Percentiles rank a stretch among this genome's conserved stretches.
phyloP scores from a whole-genome alignment of 805 yeast species.

The Metschnikowia dekortorum region DNA sequence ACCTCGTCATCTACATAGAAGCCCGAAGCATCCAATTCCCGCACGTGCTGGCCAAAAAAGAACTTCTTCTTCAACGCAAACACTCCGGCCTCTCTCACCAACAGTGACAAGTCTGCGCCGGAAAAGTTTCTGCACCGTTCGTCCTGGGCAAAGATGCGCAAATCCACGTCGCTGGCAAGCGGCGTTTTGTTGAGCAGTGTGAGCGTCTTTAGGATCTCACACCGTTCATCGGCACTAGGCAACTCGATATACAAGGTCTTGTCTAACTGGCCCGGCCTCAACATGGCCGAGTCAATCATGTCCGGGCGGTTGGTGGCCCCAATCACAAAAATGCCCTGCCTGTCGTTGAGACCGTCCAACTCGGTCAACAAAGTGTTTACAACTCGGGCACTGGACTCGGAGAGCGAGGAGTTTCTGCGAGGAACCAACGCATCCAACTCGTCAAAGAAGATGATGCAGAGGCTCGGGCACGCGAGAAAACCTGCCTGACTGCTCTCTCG shows the following conservation, averaged over 20 bases:
- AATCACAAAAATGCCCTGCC: slow-evolving; percentile 88
- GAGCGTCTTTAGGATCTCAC: slow-evolving; percentile 77
- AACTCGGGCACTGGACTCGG: slow-evolving; percentile 88
- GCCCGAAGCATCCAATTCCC: slow-evolving; percentile 36
- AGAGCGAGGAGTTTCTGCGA: slow-evolving; percentile 78
- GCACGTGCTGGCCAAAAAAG: slow-evolving; percentile 42
- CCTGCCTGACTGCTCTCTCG: slow-evolving; percentile 90
- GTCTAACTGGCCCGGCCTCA: slow-evolving; percentile 93
- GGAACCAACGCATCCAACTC: slow-evolving; percentile 97
- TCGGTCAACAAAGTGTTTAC: slow-evolving; percentile 94
- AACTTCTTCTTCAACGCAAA: slow-evolving; percentile 74
- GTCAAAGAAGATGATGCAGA: slow-evolving; percentile 91
- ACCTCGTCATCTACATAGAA: slow-evolving; percentile 27
- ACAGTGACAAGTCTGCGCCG: slow-evolving; percentile 92
- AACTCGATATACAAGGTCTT: slow-evolving; percentile 88
- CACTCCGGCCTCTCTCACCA: slow-evolving; percentile 93
- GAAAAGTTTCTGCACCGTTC: slow-evolving; percentile 83
- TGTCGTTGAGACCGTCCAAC: slow-evolving; percentile 87
- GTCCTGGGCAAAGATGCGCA: slow-evolving; percentile 61
- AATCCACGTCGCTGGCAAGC: slow-evolving; percentile 55
- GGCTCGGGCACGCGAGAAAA: slow-evolving; percentile 86
- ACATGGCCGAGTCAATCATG: slow-evolving; percentile 97
- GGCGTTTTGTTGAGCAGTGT: slow-evolving; percentile 75
- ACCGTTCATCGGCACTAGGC: slow-evolving; percentile 73
- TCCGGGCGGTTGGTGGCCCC: slow-evolving; percentile 98